A percentile compares a stretch with the other conserved stretches of the same genome.
These are phyloP conservation scores for Juncus effusus DNA, from an alignment of 176 grass and related monocot species.

Conservation along the genomic window DNA sequence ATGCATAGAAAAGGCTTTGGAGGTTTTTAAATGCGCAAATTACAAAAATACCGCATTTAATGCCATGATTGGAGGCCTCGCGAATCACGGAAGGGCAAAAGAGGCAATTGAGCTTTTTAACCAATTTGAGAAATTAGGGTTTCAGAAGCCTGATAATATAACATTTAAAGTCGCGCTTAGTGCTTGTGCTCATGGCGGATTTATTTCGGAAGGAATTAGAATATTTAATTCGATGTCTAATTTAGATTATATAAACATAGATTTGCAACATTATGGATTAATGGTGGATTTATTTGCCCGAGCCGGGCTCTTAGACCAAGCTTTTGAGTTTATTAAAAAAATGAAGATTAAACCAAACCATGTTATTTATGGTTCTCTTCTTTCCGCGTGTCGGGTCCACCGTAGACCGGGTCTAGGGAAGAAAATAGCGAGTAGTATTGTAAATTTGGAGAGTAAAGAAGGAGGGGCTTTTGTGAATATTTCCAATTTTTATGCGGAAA, in stretches of 20 bases:
- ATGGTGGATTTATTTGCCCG: slow-evolving; percentile 76
- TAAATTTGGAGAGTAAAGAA: slow-evolving; percentile 46
- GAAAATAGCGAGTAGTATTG: slow-evolving; percentile 34
- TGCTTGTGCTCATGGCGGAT: slow-evolving; percentile 69
- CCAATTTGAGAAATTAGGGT: slow-evolving; percentile 43
- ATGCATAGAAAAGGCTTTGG: slow-evolving; percentile 43
- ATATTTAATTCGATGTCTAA: slow-evolving; percentile 56
- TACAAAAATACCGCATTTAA: slow-evolving; percentile 59
- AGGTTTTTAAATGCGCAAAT: slow-evolving; percentile 56
- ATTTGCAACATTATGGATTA: slow-evolving; percentile 71
- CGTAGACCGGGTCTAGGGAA: slow-evolving; percentile 44
- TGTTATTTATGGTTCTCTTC: slow-evolving; percentile 76
- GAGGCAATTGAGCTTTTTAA: slow-evolving; percentile 52
- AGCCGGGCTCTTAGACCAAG: slow-evolving; percentile 63
- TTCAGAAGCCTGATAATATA: slow-evolving; percentile 58
- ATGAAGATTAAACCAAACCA: slow-evolving; percentile 58
- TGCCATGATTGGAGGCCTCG: slow-evolving; percentile 71
- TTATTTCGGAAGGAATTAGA: slow-evolving; percentile 52
- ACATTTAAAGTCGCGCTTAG: slow-evolving; percentile 59
- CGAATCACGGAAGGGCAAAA: slow-evolving; percentile 60
- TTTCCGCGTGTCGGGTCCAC: slow-evolving; percentile 66
- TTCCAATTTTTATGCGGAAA: slow-evolving; percentile 66
- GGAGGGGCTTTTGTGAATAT: slow-evolving; percentile 55
- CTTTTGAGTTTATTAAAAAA: slow-evolving; percentile 55
- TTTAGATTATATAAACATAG: slow-evolving; percentile 35